A percentile compares a stretch with the other conserved stretches of the same genome.
Evolutionary conservation across 192 early-diverging fungal genomes (phyloP).

Genomic region (Gryganskiella cystojenkinii): DNA sequence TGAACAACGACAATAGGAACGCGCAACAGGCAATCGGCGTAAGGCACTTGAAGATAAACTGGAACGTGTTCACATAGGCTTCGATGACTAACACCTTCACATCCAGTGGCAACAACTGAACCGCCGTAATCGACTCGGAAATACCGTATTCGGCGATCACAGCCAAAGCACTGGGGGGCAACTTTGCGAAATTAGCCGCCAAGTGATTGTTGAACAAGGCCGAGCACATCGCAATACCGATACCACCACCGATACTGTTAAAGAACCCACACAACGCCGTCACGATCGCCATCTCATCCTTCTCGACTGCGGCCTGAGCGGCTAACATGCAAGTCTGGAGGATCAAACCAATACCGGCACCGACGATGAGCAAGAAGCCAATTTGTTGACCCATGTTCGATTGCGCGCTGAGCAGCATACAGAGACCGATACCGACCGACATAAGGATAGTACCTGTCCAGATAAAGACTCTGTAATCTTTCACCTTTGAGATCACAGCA

Average conservation of each 20-base stretch:
- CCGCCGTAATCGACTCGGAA: slow-evolving; percentile 31
- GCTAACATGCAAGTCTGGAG: slow-evolving; percentile 82
- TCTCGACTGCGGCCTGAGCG: slow-evolving; percentile 74
- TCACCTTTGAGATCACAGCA: slow-evolving; percentile 63
- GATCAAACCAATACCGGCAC: slow-evolving; percentile 78
- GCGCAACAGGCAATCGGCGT: slow-evolving; percentile 61
- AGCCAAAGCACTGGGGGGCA: background rate
- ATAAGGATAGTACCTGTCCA: slow-evolving; percentile 70
- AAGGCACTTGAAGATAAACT: slow-evolving; percentile 63
- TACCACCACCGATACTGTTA: slow-evolving; percentile 56
- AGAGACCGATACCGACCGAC: slow-evolving; percentile 70
- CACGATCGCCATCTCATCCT: slow-evolving; percentile 75
- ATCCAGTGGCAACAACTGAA: slow-evolving; percentile 40
- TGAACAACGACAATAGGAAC: slow-evolving; percentile 59
- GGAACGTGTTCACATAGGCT: slow-evolving; percentile 65
- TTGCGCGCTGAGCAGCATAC: slow-evolving; percentile 53
- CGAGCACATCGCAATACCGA: slow-evolving; percentile 76
- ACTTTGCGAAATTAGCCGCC: slow-evolving; percentile 18
- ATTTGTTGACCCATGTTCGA: slow-evolving; percentile 64
- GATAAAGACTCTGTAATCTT: slow-evolving; percentile 72
- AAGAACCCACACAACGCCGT: slow-evolving; percentile 78
- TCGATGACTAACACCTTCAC: slow-evolving; percentile 54
- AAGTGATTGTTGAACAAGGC: slow-evolving; percentile 71
- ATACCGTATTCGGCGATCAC: slow-evolving; percentile 17
- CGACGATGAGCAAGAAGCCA: slow-evolving; percentile 74